Conservation (phyloP, 352 stramenopile species). For the Pelagophyceae sp. region DNA sequence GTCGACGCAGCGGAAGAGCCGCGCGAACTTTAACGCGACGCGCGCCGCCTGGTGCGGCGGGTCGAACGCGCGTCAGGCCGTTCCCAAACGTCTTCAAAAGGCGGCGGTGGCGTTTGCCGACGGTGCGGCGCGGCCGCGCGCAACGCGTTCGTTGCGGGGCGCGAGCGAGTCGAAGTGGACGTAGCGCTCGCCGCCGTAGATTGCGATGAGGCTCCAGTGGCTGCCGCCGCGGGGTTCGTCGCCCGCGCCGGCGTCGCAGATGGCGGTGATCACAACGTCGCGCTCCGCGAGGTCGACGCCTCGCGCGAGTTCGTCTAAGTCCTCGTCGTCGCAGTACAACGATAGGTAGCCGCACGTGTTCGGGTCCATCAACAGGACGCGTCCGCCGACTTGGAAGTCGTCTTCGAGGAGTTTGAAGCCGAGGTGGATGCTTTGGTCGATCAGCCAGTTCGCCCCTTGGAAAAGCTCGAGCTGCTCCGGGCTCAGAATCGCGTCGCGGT, state of each 20-base stretch:
- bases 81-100: too few relatives aligned
- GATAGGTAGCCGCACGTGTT: not conserved
- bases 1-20: not conserved
- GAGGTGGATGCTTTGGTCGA: conserved; percentile 5
- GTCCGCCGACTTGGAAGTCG: not conserved
- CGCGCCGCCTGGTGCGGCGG: not conserved
- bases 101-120: too few relatives aligned
- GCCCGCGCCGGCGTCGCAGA: not conserved
- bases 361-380: not conserved
- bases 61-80: too few relatives aligned
- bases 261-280: not conserved
- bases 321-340: not conserved
- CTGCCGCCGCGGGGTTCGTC: not conserved
- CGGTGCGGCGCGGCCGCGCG: too few relatives aligned
- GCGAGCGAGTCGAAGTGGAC: conserved; percentile 3
- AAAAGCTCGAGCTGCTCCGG: not conserved
- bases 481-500: not conserved
- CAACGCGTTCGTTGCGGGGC: not conserved
- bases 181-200: not conserved
- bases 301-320: not conserved
- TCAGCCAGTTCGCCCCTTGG: not conserved
- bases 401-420: not conserved
- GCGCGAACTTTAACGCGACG: not conserved
- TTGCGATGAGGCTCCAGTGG: conserved; percentile 1
- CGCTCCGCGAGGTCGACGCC: not conserved